These are phyloP conservation scores for Wickerhamomyces sp. DNA, from an alignment of 1,139 yeast genomes.

Conservation along the genomic window DNA sequence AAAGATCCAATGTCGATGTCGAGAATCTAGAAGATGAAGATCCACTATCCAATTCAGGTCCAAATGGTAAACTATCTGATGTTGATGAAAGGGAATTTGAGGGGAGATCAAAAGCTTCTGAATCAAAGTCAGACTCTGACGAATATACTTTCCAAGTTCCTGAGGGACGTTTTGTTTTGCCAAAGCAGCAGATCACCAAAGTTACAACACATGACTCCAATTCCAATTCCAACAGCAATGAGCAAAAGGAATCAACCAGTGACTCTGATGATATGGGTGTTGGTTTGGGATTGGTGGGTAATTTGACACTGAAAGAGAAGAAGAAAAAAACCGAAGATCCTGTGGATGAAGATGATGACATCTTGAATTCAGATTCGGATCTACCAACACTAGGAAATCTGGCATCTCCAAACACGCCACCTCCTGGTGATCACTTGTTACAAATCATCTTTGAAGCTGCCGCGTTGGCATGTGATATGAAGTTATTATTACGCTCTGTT, in stretches of 20 bases:
- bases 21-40: constrained; percentile 10
- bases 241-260: constrained; percentile 14
- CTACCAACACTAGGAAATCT: constrained; percentile 44
- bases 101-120: neutral
- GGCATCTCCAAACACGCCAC: constrained; percentile 46
- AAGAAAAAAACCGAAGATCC: constrained; percentile 2
- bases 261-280: constrained; percentile 23
- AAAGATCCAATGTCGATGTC: constrained; percentile 1
- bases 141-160: constrained; percentile 19
- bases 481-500: constrained; percentile 55
- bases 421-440: constrained; percentile 50
- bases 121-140: constrained; percentile 2
- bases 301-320: constrained; percentile 9
- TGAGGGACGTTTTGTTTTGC: constrained; percentile 19
- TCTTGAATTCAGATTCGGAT: constrained; percentile 22
- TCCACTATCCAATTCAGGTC: constrained; percentile 10
- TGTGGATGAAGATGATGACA: constrained; percentile 14
- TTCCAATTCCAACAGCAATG: constrained; percentile 14
- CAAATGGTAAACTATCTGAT: neutral
- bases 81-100: neutral
- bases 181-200: constrained; percentile 7
- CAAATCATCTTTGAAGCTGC: constrained; percentile 58
- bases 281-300: constrained; percentile 21
- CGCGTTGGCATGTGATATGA: constrained; percentile 56
- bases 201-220: constrained; percentile 5